phyloP scores from a whole-genome alignment of 768 basidiomycete species.

The Hortiboletus flavorubellus region DNA sequence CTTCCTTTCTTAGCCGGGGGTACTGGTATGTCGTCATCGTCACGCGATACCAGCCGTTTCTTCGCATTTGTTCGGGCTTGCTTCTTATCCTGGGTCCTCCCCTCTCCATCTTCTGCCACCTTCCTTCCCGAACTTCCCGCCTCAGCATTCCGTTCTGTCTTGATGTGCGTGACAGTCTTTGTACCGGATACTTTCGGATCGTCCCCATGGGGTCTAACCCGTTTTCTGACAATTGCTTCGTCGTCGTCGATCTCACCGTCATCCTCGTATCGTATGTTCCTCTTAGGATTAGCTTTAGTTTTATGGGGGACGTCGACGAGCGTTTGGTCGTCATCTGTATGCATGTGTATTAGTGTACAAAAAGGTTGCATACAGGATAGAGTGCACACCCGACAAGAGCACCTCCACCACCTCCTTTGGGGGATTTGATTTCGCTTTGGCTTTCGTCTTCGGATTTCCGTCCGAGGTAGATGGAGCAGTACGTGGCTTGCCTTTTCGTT shows the following conservation, averaged over 20 bases:
- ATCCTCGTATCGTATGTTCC: not conserved
- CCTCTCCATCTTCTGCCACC: not conserved
- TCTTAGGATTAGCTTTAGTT: not conserved
- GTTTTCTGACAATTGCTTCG: not conserved
- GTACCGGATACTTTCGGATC: not conserved
- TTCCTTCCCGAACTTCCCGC: not conserved
- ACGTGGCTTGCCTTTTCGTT: constrained; percentile 8
- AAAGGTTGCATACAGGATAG: not conserved
- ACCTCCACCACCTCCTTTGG: constrained; percentile 5
- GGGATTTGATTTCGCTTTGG: constrained; percentile 6
- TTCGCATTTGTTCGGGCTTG: not conserved
- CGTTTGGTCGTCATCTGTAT: constrained; percentile 28
- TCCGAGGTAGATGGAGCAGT: not conserved
- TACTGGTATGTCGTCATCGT: not conserved
- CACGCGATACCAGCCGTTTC: constrained; percentile 4
- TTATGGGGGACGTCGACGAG: constrained; percentile 24
- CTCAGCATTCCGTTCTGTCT: not conserved
- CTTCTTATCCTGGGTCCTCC: not conserved
- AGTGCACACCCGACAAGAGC: constrained; percentile 14
- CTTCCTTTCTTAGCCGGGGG: constrained; percentile 19
- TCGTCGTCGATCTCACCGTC: constrained; percentile 4
- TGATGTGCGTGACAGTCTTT: not conserved
- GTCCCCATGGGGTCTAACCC: not conserved
- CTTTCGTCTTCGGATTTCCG: constrained; percentile 1
- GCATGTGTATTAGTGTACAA: not conserved